Percentiles rank a stretch among this genome's conserved stretches.
phyloP scores from a whole-genome alignment of 106 monocot genomes.

The Apostasia shenzhenica region DNA sequence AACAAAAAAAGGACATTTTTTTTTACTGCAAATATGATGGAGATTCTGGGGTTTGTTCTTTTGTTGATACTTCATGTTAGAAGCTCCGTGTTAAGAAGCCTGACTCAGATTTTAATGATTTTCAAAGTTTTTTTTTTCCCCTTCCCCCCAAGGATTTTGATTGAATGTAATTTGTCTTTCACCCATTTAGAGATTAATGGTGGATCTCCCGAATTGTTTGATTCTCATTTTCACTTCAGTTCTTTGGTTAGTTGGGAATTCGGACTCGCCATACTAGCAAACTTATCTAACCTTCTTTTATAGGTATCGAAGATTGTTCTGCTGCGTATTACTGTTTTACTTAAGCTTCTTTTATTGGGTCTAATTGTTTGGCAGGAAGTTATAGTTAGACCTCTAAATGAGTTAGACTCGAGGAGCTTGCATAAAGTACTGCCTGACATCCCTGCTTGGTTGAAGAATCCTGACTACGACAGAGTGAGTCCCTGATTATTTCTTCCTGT shows the following conservation, averaged over 20 bases:
- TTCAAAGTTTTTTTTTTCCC: not conserved
- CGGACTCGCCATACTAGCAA: too few relatives aligned
- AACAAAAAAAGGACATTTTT: not conserved
- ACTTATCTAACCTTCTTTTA: too few relatives aligned
- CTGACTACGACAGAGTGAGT: slow-evolving; percentile 76
- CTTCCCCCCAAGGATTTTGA: too few relatives aligned
- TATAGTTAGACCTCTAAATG: slow-evolving; percentile 36
- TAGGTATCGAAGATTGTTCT: too few relatives aligned
- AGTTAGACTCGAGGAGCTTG: slow-evolving; percentile 52
- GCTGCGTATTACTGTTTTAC: too few relatives aligned
- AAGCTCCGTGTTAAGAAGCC: not conserved
- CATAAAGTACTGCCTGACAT: slow-evolving; percentile 47
- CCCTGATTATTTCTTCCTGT: not conserved
- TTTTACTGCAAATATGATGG: not conserved
- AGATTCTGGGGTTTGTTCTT: not conserved
- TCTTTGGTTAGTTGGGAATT: too few relatives aligned
- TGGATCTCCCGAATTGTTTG: too few relatives aligned
- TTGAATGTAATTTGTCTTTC: too few relatives aligned
- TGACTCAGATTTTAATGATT: not conserved
- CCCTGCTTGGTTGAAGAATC: slow-evolving; percentile 75
- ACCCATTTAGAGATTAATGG: too few relatives aligned
- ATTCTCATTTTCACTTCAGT: too few relatives aligned
- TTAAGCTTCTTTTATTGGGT: not conserved
- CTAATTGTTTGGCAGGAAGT: slow-evolving; percentile 43
- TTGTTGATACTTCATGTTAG: not conserved